Conservation (phyloP, 805 yeast species). For the Komagataella kurtzmanii region DNA sequence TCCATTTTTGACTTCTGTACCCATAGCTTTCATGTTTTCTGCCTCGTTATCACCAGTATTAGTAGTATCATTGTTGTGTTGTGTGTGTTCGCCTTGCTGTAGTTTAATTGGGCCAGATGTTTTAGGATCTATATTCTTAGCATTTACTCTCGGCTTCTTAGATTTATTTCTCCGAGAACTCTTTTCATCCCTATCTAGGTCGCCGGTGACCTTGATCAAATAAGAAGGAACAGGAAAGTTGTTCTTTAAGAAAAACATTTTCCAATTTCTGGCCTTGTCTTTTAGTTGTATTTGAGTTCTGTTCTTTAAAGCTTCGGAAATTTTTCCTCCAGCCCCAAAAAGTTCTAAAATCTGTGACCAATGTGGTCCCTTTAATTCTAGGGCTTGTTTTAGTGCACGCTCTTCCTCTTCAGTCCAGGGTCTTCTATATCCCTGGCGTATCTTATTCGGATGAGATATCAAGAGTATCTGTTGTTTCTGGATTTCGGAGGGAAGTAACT, state of each 20-base stretch:
- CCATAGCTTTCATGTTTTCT: not conserved
- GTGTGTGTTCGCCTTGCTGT: not conserved
- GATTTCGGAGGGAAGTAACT: slow-evolving; percentile 1
- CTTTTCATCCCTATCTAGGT: slow-evolving; percentile 26
- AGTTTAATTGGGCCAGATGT: not conserved
- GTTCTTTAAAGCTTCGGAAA: slow-evolving; percentile 72
- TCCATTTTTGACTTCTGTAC: not conserved
- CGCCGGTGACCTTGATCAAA: slow-evolving; percentile 79
- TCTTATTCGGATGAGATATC: not conserved
- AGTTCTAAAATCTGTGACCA: slow-evolving; percentile 86
- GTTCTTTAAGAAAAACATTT: slow-evolving; percentile 68
- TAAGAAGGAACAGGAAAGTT: slow-evolving; percentile 72
- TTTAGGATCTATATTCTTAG: not conserved
- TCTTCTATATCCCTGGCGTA: slow-evolving; percentile 26
- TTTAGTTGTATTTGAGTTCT: slow-evolving; percentile 86
- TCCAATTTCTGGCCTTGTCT: slow-evolving; percentile 95
- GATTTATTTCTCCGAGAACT: not conserved
- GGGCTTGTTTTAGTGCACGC: slow-evolving; percentile 65
- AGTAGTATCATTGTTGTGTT: not conserved
- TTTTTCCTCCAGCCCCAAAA: slow-evolving; percentile 90
- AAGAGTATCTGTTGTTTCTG: slow-evolving; percentile 3
- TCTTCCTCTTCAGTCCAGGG: slow-evolving; percentile 90
- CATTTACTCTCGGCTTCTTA: not conserved
- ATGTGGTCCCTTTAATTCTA: slow-evolving; percentile 77
- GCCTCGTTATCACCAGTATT: not conserved